Conservation (phyloP, 1,284 basidiomycete genomes). For the Vanrija sp. region DNA sequence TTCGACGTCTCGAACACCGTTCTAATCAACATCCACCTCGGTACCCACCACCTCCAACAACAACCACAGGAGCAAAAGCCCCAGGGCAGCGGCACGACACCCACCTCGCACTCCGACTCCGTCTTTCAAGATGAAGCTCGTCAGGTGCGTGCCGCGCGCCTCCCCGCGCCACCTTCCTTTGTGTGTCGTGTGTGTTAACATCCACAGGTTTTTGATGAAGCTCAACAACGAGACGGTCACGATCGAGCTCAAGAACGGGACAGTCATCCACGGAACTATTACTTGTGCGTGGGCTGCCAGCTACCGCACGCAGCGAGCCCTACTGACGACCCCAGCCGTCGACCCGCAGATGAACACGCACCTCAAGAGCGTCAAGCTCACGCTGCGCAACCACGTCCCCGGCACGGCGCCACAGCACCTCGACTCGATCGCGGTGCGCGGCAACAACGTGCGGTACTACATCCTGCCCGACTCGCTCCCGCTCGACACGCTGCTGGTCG, state of each 20-base stretch:
- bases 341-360: slow-evolving; percentile 98
- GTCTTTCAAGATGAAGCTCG: slow-evolving; percentile 51
- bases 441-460: slow-evolving; percentile 81
- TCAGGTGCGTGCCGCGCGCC: slow-evolving; percentile 38
- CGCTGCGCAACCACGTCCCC: slow-evolving; percentile 68
- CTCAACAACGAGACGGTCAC: slow-evolving; percentile 99
- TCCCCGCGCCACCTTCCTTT: neutral
- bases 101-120: slow-evolving; percentile 29
- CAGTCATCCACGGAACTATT: slow-evolving; percentile 92
- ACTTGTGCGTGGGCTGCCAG: slow-evolving; percentile 71
- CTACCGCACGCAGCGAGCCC: neutral
- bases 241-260: slow-evolving; percentile 97
- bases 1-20: neutral
- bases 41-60: neutral
- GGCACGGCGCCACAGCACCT: slow-evolving; percentile 53
- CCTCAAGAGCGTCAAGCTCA: slow-evolving; percentile 95
- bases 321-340: slow-evolving; percentile 72
- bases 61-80: slow-evolving; percentile 2
- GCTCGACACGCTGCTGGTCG: slow-evolving; percentile 90
- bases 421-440: slow-evolving; percentile 84
- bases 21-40: neutral
- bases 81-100: slow-evolving; percentile 9
- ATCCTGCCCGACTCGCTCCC: slow-evolving; percentile 94
- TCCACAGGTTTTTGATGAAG: slow-evolving; percentile 94
- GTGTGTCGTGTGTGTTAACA: slow-evolving; percentile 4